Evolutionary conservation across 768 basidiomycete species (phyloP), one percentile per base, ranked within the genome.

Genomic region (Calocybe gangraenosa): DNA sequence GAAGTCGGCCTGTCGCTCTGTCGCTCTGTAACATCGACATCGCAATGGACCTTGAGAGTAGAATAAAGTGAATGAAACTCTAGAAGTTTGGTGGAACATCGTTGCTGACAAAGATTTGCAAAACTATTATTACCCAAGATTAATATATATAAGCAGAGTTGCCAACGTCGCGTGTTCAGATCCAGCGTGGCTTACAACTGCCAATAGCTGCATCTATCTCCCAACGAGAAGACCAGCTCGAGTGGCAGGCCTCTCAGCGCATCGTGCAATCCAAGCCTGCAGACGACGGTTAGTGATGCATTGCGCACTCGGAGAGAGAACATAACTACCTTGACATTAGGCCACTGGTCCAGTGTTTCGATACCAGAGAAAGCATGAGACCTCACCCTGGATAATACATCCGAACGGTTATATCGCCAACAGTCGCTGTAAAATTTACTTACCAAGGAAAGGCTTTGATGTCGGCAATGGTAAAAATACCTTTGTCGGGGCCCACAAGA

Each of bases 401-500:
- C 15, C 13, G 10, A 40, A 19, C n/a, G n/a, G n/a, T n/a, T n/a
- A n/a, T n/a, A n/a, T n/a, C n/a, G n/a, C n/a, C n/a, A n/a, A n/a
- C n/a, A n/a, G 32, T 46, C 13, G 11, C 15, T 31, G 8, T 38
- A 15, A 3, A 0, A 4, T 31, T 28, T 15, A 48, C 62, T 46
- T 50, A 82, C 86, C 85, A 89, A 3, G 84, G 71, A 44, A 76
- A 61, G 3, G 71, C 70, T 49, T 89, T 91, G 48, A 87, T 66
- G 57, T 90, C 88, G 2, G 87, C 91, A 38, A 92, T 64, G 31
- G 73, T 79, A 58, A 76, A 78, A 53, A 78, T 82, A 17, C 86
- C 88, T 47, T 70, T 69, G 1, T 79, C 84, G 2, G 82, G 66
- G 15, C 92, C 92, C n/a, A 77, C 89, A 11, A 95, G 78, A 59